Base-by-base conservation (phyloP, 345 rosid genomes). In the Microthlaspi erraticum region DNA sequence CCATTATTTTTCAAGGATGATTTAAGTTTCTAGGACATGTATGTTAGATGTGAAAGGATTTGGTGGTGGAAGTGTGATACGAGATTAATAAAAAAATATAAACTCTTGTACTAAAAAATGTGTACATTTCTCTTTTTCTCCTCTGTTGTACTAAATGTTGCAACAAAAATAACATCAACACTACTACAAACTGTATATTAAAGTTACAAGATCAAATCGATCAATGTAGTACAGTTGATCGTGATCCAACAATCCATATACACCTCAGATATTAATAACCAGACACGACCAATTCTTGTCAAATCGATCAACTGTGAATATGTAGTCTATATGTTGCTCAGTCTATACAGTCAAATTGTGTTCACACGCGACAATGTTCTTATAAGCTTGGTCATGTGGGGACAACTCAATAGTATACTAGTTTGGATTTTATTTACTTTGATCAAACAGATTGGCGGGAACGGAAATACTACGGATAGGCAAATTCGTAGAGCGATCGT, bases 11-110 rank as follows among this genome's bases (percentile, higher is more conserved):
- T 23, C 50, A 66, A 52, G 55, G 31, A 50, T 3, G 48, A 39
- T 38, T 53, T 57, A 49, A 39, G 33, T 39, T 73, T 29, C 34
- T 66, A 66, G 78, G 57, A 64, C 32, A 39, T 31, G 6, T 59
- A 20, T 66, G 52, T 48, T 65, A 65, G 72, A 50, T 74, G 56
- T 58, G 54, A 55, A 57, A 49, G 19, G 38, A 74, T 66, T 74
- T 74, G 68, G 73, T 58, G 73, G 62, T 50, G 62, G 17, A 74
- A 59, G 32, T 66, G 72, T 59, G 41, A 50, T 42, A 64, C 12
- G 18, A 71, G 60, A 51, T 9, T 61, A 54, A 63, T 55, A 41
- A 72, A 34, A 34, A 45, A 64, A 54, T 31, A 54, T 26, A 44
- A 36, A 7, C 46, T 52, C 62, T 42, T 63, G 75, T 43, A 53